These are phyloP conservation scores for Stramenopiles sp. DNA, from an alignment of 352 stramenopile species.

Conservation along the genomic window DNA sequence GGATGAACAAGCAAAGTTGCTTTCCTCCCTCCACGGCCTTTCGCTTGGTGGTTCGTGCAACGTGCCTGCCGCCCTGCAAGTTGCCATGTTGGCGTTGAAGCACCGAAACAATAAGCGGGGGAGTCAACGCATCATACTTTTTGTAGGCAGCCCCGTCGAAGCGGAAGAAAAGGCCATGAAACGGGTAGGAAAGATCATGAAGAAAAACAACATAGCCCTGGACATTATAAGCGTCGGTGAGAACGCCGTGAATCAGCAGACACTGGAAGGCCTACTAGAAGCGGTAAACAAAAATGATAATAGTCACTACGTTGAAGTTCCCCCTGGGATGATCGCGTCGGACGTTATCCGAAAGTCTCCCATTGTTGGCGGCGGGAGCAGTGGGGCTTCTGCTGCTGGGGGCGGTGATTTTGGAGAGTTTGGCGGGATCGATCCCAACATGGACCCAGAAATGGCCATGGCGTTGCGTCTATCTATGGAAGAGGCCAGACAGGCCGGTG, in stretches of 20 bases:
- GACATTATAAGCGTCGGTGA: conserved; percentile 94
- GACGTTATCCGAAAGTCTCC: conserved; percentile 85
- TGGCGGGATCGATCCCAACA: conserved; percentile 86
- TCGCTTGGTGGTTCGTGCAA: conserved; percentile 59
- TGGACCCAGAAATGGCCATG: conserved; percentile 95
- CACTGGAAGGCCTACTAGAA: conserved; percentile 66
- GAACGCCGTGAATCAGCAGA: conserved; percentile 58
- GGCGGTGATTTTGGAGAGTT: conserved; percentile 63
- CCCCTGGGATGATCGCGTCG: conserved; percentile 79
- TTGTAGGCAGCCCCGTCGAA: conserved; percentile 78
- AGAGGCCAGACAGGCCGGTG: conserved; percentile 37
- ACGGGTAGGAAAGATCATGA: conserved; percentile 90
- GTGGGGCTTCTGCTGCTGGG: neutral
- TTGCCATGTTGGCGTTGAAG: conserved; percentile 81
- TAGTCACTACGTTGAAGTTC: conserved; percentile 86
- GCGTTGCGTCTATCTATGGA: conserved; percentile 93
- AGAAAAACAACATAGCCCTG: conserved; percentile 98
- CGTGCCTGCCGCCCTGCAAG: conserved; percentile 82
- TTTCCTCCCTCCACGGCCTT: conserved; percentile 75
- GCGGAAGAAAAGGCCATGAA: conserved; percentile 59
- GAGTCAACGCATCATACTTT: conserved; percentile 76
- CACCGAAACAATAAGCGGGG: conserved; percentile 95
- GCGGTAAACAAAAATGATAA: conserved; percentile 38
- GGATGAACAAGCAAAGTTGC: conserved; percentile 89
- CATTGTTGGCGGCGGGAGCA: conserved; percentile 25